Conservation (phyloP, 208 protist genomes). For the Acanthamoeba healyi region DNA sequence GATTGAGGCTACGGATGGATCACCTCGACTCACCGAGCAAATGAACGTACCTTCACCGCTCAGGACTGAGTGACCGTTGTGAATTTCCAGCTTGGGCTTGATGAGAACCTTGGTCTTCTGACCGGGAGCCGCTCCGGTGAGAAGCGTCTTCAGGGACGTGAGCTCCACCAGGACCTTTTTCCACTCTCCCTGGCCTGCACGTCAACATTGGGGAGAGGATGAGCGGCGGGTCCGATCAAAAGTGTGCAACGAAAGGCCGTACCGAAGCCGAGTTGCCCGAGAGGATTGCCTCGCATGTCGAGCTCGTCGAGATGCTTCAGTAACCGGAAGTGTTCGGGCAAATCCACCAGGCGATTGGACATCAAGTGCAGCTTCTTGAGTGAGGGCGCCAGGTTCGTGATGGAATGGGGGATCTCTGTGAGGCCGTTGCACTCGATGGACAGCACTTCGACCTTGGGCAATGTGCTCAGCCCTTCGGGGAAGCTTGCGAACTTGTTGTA, state of each 20-base stretch:
- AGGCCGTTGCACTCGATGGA: constrained; percentile 61
- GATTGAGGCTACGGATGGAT: background rate
- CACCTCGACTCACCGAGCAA: too few species aligned
- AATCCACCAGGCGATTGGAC: constrained; percentile 34
- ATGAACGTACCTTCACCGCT: background rate
- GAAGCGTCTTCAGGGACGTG: constrained; percentile 64
- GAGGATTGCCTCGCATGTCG: constrained; percentile 62
- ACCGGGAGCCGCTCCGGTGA: constrained; percentile 40
- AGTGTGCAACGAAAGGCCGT: background rate
- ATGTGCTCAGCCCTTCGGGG: constrained; percentile 57
- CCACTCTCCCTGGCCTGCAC: constrained; percentile 60
- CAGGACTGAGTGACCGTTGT: background rate
- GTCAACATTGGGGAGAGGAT: background rate
- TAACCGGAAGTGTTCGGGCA: constrained; percentile 63
- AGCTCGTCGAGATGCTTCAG: constrained; percentile 69
- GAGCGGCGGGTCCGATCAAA: background rate
- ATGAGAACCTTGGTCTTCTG: constrained; percentile 63
- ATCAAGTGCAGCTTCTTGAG: constrained; percentile 69
- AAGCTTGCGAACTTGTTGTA: constrained; percentile 68
- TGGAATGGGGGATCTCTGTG: constrained; percentile 8
- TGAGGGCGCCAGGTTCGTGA: constrained; percentile 2
- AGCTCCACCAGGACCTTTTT: constrained; percentile 68
- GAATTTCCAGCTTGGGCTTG: constrained; percentile 61
- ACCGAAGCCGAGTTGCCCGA: constrained; percentile 70
- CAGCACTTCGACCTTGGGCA: constrained; percentile 61